phyloP scores from a whole-genome alignment of 2,329 filamentous ascomycete species.

The Rutstroemia sp. region DNA sequence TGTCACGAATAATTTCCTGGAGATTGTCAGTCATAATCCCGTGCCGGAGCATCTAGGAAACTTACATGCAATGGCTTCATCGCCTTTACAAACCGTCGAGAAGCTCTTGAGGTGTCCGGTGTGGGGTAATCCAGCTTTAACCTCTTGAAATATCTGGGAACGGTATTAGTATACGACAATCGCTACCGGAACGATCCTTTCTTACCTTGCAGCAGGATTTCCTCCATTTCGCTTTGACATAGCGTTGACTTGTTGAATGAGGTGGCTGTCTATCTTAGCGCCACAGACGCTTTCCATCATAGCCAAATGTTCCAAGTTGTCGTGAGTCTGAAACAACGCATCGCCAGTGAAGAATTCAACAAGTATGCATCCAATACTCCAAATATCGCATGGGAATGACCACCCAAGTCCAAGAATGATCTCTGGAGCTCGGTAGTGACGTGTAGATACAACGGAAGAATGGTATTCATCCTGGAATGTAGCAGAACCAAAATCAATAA shows the following conservation, averaged over 20 bases:
- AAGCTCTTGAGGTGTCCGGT: slow-evolving; percentile 55
- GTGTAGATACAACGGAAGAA: slow-evolving; percentile 62
- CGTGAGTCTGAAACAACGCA: slow-evolving; percentile 64
- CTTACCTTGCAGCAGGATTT: slow-evolving; percentile 59
- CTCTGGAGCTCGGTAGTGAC: slow-evolving; percentile 63
- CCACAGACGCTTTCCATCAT: slow-evolving; percentile 68
- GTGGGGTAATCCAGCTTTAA: slow-evolving; percentile 58
- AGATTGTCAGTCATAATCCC: slow-evolving; percentile 16
- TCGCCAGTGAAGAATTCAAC: slow-evolving; percentile 68
- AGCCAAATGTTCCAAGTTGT: slow-evolving; percentile 65
- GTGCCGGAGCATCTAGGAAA: slow-evolving; percentile 7
- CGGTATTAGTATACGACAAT: slow-evolving; percentile 27
- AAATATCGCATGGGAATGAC: slow-evolving; percentile 67
- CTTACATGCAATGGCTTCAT: slow-evolving; percentile 61
- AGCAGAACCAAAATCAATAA: slow-evolving; percentile 66
- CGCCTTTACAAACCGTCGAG: slow-evolving; percentile 60
- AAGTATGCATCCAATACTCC: slow-evolving; percentile 67
- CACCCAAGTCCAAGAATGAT: slow-evolving; percentile 65
- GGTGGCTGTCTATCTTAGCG: slow-evolving; percentile 47
- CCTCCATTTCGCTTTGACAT: slow-evolving; percentile 48
- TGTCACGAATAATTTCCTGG: slow-evolving; percentile 58
- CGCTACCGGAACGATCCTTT: not conserved
- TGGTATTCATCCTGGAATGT: slow-evolving; percentile 70
- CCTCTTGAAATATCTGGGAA: slow-evolving; percentile 56
- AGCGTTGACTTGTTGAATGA: slow-evolving; percentile 50